A percentile compares a stretch with the other conserved stretches of the same genome.
These are phyloP conservation scores for Macrolepiota fuliginosa DNA, from an alignment of 768 basidiomycete genomes.

Conservation along the genomic window DNA sequence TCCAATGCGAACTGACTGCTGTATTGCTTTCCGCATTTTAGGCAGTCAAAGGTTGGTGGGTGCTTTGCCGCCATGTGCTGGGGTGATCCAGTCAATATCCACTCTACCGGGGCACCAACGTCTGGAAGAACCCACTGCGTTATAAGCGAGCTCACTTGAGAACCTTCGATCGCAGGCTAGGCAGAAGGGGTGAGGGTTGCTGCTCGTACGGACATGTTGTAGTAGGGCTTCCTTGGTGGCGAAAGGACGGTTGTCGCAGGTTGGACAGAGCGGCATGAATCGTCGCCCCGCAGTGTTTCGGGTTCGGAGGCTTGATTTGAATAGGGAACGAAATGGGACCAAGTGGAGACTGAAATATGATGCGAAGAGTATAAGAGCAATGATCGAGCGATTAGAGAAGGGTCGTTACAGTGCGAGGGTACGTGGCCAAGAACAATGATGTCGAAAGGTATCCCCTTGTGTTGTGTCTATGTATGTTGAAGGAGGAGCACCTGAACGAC, in stretches of 20 bases:
- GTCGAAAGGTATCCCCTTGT: neutral
- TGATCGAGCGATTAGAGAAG: constrained; percentile 6
- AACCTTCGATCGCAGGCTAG: constrained; percentile 32
- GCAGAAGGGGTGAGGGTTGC: constrained; percentile 34
- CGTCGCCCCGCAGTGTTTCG: neutral
- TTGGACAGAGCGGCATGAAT: constrained; percentile 33
- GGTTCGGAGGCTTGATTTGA: neutral
- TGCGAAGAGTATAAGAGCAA: constrained; percentile 6
- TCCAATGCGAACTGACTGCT: constrained; percentile 35
- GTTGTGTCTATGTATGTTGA: constrained; percentile 10
- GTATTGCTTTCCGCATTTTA: constrained; percentile 29
- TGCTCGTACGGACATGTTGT: constrained; percentile 36
- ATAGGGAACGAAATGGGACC: neutral
- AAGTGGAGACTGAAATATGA: constrained; percentile 1
- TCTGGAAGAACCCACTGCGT: constrained; percentile 28
- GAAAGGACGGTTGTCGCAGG: constrained; percentile 33
- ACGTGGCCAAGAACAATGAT: constrained; percentile 2
- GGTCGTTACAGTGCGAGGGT: neutral
- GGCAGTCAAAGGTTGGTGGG: constrained; percentile 41
- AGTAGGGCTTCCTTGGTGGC: constrained; percentile 34
- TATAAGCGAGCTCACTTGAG: constrained; percentile 31
- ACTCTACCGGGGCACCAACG: neutral
- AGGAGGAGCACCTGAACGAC: constrained; percentile 3
- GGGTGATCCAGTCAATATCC: constrained; percentile 1
- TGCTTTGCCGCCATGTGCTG: constrained; percentile 42